A percentile compares a stretch with the other conserved stretches of the same genome.
These are phyloP conservation scores for Tylopilus sp. DNA, from an alignment of 1,284 basidiomycete species.

Conservation along the genomic window DNA sequence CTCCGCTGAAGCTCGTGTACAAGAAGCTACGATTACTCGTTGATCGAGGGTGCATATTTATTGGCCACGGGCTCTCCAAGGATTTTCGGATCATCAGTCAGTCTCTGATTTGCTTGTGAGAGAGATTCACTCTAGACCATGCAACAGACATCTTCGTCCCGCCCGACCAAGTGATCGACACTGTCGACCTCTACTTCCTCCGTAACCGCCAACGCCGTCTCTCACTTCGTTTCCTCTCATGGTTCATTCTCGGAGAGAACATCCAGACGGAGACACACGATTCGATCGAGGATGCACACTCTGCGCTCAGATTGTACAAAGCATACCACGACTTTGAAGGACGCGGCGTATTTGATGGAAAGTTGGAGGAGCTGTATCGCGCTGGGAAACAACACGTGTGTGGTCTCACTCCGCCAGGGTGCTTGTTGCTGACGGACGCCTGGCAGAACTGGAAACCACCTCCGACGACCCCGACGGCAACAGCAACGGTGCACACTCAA, in stretches of 20 bases:
- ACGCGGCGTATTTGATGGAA: slow-evolving; percentile 80
- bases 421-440: not conserved
- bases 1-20: slow-evolving; percentile 94
- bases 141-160: slow-evolving; percentile 89
- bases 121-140: not conserved
- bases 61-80: slow-evolving; percentile 98
- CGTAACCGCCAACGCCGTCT: slow-evolving; percentile 81
- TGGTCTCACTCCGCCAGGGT: slow-evolving; percentile 5
- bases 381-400: slow-evolving; percentile 71
- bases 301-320: slow-evolving; percentile 86
- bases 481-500: slow-evolving; percentile 13
- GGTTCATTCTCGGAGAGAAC: slow-evolving; percentile 87
- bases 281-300: slow-evolving; percentile 93
- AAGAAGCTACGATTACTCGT: slow-evolving; percentile 96
- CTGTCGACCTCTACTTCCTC: slow-evolving; percentile 92
- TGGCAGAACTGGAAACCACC: slow-evolving; percentile 61
- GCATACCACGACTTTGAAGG: slow-evolving; percentile 79
- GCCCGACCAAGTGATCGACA: slow-evolving; percentile 93
- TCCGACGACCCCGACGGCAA: slow-evolving; percentile 24
- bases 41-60: slow-evolving; percentile 94
- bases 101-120: slow-evolving; percentile 31
- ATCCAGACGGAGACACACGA: slow-evolving; percentile 96
- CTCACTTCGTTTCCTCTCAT: slow-evolving; percentile 91
- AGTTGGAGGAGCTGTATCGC: slow-evolving; percentile 80
- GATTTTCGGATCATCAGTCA: slow-evolving; percentile 98